Base-by-base conservation (phyloP, 2,329 filamentous ascomycete genomes). In the Botrytis paeoniae region DNA sequence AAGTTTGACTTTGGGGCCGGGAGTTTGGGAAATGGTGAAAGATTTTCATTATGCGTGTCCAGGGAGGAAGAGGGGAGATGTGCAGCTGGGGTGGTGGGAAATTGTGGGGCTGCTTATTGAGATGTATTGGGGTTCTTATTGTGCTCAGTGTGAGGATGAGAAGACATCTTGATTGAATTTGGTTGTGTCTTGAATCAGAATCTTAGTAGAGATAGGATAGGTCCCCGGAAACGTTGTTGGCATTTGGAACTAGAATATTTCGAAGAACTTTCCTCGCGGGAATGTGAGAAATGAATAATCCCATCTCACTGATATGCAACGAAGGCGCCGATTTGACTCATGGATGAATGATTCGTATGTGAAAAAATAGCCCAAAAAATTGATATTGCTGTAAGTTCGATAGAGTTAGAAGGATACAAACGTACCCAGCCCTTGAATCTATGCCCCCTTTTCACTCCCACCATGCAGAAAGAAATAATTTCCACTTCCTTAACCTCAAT, bases 41-140 rank as follows among this genome's bases (percentile, higher is more conserved):
- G 64, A 68, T 39, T 68, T 54, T 39, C 64, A 68, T 41, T 68
- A 39, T 39, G 64, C 35, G 22, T 54, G 16, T 39, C 45, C 45
- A 0, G 64, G 45, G 25, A 29, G 35, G 45, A 39, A 3, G 45
- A 29, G 20, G 3, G 64, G 64, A 10, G 2, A 39, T 54, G 64
- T 68, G 25, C 45, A n/a, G 9, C 22, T 39, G 4, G 32, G 35
- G 16, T 68, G 45, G 64, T 29, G 45, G 45, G 64, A 68, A n/a
- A 1, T 7, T 22, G 22, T 14, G 25, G 35, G 18, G 18, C 16
- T 5, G 9, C 8, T 29, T 20, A 4, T 29, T 68, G 16, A 29
- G 35, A 16, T 29, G 45, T 29, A 8, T 25, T 22, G 62, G 20
- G 10, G 25, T n/a, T 51, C 48, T n/a, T 14, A n/a, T 45, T 32